Evolutionary conservation across 768 basidiomycete genomes (phyloP).

Genomic region (Russula olivacea): DNA sequence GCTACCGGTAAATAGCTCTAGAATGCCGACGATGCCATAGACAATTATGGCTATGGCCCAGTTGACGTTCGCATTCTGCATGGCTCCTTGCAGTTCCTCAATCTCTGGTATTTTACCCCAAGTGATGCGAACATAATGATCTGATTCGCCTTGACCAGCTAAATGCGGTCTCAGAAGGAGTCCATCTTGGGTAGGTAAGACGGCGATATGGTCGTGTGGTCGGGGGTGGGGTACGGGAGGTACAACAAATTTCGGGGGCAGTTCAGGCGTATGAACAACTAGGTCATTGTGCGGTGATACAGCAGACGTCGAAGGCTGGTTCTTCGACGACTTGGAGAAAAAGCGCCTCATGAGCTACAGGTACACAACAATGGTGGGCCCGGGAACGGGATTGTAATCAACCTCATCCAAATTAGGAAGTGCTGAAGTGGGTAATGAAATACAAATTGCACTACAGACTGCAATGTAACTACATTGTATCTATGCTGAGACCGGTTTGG

Average conservation of each 20-base stretch:
- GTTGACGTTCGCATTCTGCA: slow-evolving; percentile 36
- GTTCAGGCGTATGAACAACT: slow-evolving; percentile 28
- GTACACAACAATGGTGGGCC: neutral
- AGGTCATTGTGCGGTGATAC: neutral
- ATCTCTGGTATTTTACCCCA: slow-evolving; percentile 58
- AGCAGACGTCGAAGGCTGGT: neutral
- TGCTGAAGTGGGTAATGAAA: neutral
- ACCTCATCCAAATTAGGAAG: slow-evolving; percentile 15
- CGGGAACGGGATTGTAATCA: neutral
- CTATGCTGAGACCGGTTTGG: slow-evolving; percentile 31
- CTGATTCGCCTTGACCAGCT: slow-evolving; percentile 29
- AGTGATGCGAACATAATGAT: slow-evolving; percentile 43
- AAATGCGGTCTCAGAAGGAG: slow-evolving; percentile 61
- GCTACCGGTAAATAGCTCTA: slow-evolving; percentile 68
- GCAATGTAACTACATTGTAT: neutral
- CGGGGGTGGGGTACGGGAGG: slow-evolving; percentile 72
- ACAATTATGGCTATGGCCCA: slow-evolving; percentile 57
- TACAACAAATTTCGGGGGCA: slow-evolving; percentile 60
- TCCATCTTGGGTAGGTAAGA: slow-evolving; percentile 53
- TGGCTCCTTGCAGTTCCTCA: slow-evolving; percentile 42
- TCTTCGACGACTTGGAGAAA: slow-evolving; percentile 23
- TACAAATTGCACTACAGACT: slow-evolving; percentile 18
- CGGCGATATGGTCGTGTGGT: slow-evolving; percentile 62
- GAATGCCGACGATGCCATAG: slow-evolving; percentile 70
- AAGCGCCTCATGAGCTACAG: slow-evolving; percentile 21